Percentiles rank a stretch among this genome's conserved stretches.
These are phyloP conservation scores for Claviceps pazoutovae DNA, from an alignment of 2,329 filamentous ascomycete genomes.

Conservation along the genomic window DNA sequence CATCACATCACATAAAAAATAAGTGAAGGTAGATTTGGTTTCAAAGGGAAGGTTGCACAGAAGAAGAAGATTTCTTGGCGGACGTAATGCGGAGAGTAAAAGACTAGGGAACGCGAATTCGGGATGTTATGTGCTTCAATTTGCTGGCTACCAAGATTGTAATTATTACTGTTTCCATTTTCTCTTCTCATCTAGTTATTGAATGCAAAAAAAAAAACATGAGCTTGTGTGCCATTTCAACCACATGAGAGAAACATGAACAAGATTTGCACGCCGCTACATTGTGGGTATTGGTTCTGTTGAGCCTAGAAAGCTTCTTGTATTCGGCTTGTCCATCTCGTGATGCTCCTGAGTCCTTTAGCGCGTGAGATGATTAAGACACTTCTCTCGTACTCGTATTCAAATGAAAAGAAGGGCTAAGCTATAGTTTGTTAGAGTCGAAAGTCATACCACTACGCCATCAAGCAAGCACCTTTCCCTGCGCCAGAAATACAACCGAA, in stretches of 20 bases:
- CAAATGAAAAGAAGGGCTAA: too few species aligned
- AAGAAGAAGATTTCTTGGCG: background rate
- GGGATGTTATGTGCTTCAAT: background rate
- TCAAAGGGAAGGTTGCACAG: background rate
- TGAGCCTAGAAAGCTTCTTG: too few species aligned
- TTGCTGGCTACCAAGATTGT: constrained; percentile 1
- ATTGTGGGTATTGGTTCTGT: too few species aligned
- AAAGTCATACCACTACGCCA: background rate
- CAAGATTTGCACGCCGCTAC: too few species aligned
- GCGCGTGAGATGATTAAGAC: too few species aligned
- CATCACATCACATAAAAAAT: too few species aligned
- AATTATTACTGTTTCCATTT: background rate
- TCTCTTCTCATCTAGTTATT: background rate
- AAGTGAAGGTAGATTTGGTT: too few species aligned
- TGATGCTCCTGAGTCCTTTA: too few species aligned
- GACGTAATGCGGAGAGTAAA: background rate
- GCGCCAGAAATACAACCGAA: background rate
- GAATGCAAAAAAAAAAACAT: background rate
- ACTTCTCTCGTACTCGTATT: too few species aligned
- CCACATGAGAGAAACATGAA: too few species aligned
- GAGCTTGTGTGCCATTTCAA: too few species aligned
- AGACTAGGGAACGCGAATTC: background rate
- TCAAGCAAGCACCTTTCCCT: background rate
- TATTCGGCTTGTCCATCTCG: too few species aligned
- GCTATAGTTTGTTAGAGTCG: background rate